phyloP scores from a whole-genome alignment of 495 filamentous ascomycete genomes.

The Aspergillus avenaceus region DNA sequence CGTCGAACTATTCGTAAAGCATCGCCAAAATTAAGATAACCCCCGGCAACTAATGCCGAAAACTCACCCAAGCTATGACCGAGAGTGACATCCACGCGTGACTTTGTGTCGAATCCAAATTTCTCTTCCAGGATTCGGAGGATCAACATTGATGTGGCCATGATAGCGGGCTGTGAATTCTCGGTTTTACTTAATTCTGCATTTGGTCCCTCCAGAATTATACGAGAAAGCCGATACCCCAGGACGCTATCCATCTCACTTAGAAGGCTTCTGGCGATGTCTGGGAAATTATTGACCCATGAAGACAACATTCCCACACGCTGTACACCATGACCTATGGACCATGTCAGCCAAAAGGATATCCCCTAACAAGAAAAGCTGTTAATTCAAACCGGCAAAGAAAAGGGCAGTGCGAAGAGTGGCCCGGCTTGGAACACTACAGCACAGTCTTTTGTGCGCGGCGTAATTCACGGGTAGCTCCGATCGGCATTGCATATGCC shows the following conservation, averaged over 20 bases:
- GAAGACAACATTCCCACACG: slow-evolving; percentile 84
- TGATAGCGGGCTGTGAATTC: slow-evolving; percentile 92
- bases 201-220: slow-evolving; percentile 78
- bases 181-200: slow-evolving; percentile 71
- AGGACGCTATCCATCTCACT: slow-evolving; percentile 80
- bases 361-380: not conserved
- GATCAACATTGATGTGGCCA: slow-evolving; percentile 88
- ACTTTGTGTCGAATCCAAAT: slow-evolving; percentile 67
- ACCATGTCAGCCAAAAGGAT: not conserved
- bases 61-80: slow-evolving; percentile 97
- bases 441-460: not conserved
- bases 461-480: not conserved
- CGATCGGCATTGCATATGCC: not conserved
- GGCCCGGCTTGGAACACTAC: slow-evolving; percentile 13
- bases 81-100: slow-evolving; percentile 73
- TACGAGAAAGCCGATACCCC: slow-evolving; percentile 61
- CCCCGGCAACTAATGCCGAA: slow-evolving; percentile 79
- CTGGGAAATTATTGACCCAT: slow-evolving; percentile 81
- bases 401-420: slow-evolving; percentile 70
- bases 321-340: slow-evolving; percentile 86
- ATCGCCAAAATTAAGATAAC: slow-evolving; percentile 72
- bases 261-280: slow-evolving; percentile 64
- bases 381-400: slow-evolving; percentile 63
- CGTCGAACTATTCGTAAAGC: slow-evolving; percentile 71
- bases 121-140: slow-evolving; percentile 83